Percentiles rank a stretch among this genome's conserved stretches.
These are phyloP conservation scores for Penicillium sp. DNA, from an alignment of 2,329 filamentous ascomycete species.

Conservation along the genomic window DNA sequence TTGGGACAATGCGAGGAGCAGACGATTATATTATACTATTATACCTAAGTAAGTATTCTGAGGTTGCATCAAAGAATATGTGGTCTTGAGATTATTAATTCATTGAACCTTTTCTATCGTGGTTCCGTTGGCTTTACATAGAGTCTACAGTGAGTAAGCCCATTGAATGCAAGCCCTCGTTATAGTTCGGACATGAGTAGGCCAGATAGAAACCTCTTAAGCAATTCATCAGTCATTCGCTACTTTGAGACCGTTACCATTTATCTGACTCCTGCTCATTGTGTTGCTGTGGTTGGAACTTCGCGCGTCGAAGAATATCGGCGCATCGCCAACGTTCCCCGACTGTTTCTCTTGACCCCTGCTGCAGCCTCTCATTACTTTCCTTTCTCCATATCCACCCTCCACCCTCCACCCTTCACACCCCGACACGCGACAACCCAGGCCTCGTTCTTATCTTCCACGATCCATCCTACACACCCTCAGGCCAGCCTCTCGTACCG, in stretches of 20 bases:
- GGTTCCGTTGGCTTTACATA: neutral
- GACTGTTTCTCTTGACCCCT: constrained; percentile 27
- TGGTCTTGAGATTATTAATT: neutral
- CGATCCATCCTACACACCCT: neutral
- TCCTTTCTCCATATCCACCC: constrained; percentile 17
- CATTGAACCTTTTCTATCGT: neutral
- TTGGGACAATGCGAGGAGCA: no score
- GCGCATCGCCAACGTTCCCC: constrained; percentile 12
- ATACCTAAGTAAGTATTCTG: no score
- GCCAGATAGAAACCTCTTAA: constrained; percentile 2
- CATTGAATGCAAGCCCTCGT: neutral
- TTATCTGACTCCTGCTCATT: neutral
- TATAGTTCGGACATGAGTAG: neutral
- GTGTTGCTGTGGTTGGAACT: neutral
- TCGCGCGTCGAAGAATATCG: constrained; percentile 1
- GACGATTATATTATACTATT: neutral
- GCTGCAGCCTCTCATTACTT: constrained; percentile 21
- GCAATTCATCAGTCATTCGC: neutral
- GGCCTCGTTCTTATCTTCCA: neutral
- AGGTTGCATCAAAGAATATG: no score
- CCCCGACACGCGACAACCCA: neutral
- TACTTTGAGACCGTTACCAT: neutral
- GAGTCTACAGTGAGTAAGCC: neutral
- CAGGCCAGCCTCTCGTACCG: neutral
- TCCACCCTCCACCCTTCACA: neutral